These are phyloP conservation scores for Lonicera japonica DNA, from an alignment of 129 eudicot genomes.

Conservation along the genomic window DNA sequence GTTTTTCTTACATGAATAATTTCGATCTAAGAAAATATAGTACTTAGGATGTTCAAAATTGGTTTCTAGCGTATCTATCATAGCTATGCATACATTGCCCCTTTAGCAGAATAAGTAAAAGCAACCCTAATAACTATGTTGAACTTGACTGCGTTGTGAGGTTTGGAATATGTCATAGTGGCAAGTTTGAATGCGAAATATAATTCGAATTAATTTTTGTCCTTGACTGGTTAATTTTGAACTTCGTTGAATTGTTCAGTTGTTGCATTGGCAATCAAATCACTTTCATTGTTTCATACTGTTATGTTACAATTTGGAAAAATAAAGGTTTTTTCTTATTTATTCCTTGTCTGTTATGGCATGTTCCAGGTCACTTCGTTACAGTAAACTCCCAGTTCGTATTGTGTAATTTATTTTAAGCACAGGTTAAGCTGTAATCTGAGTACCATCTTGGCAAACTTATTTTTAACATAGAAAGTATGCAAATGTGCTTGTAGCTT, in stretches of 20 bases:
- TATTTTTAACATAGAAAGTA: neutral
- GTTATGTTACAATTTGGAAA: too few species aligned
- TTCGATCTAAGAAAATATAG: too few species aligned
- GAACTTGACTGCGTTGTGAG: too few species aligned
- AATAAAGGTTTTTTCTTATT: too few species aligned
- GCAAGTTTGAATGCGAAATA: neutral
- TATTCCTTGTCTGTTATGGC: neutral
- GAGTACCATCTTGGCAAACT: neutral
- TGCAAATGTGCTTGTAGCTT: constrained; percentile 37
- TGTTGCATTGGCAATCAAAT: neutral
- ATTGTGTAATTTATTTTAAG: neutral
- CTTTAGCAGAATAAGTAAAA: too few species aligned
- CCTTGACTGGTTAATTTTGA: neutral
- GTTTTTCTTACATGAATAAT: too few species aligned
- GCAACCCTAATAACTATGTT: too few species aligned
- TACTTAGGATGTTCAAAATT: too few species aligned
- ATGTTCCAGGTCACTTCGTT: neutral
- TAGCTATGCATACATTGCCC: too few species aligned
- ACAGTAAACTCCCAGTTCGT: neutral
- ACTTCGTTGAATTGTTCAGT: neutral
- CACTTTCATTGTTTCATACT: too few species aligned
- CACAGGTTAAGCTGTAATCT: constrained; percentile 1
- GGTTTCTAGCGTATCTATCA: too few species aligned
- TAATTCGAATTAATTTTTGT: neutral
- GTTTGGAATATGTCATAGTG: too few species aligned